Percentiles rank a stretch among this genome's conserved stretches.
phyloP scores from a whole-genome alignment of 73 alveolate genomes.

The Paramecium tetraurelia region DNA sequence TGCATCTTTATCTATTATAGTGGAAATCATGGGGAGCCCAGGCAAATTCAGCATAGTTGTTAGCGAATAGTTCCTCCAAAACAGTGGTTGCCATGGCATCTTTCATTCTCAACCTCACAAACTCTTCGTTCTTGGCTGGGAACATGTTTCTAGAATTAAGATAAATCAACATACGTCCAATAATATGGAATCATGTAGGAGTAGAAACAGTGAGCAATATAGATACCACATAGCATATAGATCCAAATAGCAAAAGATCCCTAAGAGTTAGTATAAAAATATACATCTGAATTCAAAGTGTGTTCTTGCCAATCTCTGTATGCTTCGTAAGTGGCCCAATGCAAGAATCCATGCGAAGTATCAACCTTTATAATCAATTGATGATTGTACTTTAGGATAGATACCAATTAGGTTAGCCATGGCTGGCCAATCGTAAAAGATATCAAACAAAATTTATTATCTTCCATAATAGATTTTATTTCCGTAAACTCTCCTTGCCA shows the following conservation, averaged over 20 bases:
- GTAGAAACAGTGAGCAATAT: constrained; percentile 38
- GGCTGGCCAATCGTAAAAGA: constrained; percentile 56
- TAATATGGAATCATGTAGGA: constrained; percentile 58
- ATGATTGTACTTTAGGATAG: constrained; percentile 39
- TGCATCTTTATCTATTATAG: constrained; percentile 57
- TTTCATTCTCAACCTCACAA: constrained; percentile 56
- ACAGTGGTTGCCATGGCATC: constrained; percentile 61
- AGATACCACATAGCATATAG: constrained; percentile 40
- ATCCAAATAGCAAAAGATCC: constrained; percentile 65
- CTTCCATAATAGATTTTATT: constrained; percentile 62
- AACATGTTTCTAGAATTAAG: not conserved
- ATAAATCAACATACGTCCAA: constrained; percentile 48
- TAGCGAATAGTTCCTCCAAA: constrained; percentile 54
- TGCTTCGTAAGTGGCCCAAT: constrained; percentile 50
- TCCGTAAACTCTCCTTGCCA: constrained; percentile 51
- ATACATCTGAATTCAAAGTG: constrained; percentile 59
- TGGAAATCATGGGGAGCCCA: constrained; percentile 65
- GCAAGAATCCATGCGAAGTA: constrained; percentile 61
- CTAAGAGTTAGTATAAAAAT: not conserved
- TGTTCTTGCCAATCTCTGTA: constrained; percentile 65
- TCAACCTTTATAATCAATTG: not conserved
- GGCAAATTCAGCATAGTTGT: constrained; percentile 49
- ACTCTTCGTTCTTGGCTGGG: constrained; percentile 61
- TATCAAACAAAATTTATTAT: constrained; percentile 45
- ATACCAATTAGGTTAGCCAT: constrained; percentile 63